Evolutionary conservation across 192 early-diverging fungal genomes (phyloP), one percentile per base, ranked within the genome.

Genomic region (Umbelopsis isabellina): DNA sequence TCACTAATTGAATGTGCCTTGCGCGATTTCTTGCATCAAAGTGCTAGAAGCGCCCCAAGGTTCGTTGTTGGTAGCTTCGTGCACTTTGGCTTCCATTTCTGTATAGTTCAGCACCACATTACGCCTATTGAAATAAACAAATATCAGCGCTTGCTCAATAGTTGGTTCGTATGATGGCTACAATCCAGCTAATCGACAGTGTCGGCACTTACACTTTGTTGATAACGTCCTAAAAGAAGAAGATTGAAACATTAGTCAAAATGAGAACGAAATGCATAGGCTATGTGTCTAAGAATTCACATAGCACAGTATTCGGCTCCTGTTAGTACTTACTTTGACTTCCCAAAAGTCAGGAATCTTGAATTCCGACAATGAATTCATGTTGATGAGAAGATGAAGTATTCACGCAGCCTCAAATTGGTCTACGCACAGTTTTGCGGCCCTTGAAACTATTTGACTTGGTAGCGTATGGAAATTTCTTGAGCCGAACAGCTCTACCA

Each of bases 31-130:
- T 67, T 90, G 87, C 93, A 97, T 96, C 21, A 95, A 80, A 12
- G 95, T 95, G 51, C 92, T 91, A 13, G 91, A 91, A n/a, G 96
- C 95, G 27, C 96, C 96, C 95, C 93, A 97, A 12, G 94, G 88
- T 68, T 99, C 95, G 68, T 92, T 90, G 70, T 91, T 95, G 0
- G 96, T 98, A 9, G 95, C 97, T 70, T 97, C 96, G 68, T 90
- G 87, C 53, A 94, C 92, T 69, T 95, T 94, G 66, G 91, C 87
- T 84, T 97, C 94, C 84, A 91, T 93, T 77, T 99, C 97, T 65
- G 93, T 92, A 79, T 92, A 90, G 77, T 98, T 93, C 82, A 97
- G 86, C 10, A 98, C 97, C 1, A 90, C 94, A 83, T 92, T 92
- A 82, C 92, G 93, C 46, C 78, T 84, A 67, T 2, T 27, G 25